Base-by-base conservation (phyloP, 225 moss, liverwort and hornwort genomes). In the Takakia lepidozioides region DNA sequence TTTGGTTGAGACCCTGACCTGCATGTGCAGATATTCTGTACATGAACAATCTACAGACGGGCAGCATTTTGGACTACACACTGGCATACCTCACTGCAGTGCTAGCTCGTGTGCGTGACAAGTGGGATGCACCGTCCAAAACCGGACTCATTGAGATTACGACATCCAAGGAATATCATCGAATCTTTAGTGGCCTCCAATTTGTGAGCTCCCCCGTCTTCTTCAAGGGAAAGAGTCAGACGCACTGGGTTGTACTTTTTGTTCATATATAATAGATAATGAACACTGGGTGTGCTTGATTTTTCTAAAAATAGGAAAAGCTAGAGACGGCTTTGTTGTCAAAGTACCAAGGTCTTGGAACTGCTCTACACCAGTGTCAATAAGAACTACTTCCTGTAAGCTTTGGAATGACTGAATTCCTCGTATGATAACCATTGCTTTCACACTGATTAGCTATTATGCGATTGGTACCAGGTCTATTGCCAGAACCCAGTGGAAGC, bases 71-170 rank as follows among this genome's bases (percentile, higher is more conserved):
- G 49, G 98, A 98, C 60, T 98, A 91, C 57, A 98, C 98, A 11
- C 62, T 98, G 50, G 98, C 98, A 36, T 98, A 98, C 67, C 83
- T 98, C 40, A 87, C 87, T 60, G 98, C 98, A 20, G 82, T 98
- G 43, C 71, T 98, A 56, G 98, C 91, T 66, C 67, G 81, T 43
- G 83, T 87, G 45, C 78, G 91, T 32, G 91, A 83, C 19, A 98
- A 87, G 57, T 98, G 91, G 91, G 85, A 87, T 60, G 71, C 77
- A 19, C 83, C 83, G 29, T 85, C 98, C 52, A 98, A 98, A 56
- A 81, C 91, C 8, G 98, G 98, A 18, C 81, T 98, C 21, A 98
- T 98, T 61, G 98, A 98, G 60, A 98, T 98, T 28, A 98, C 91
- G 22, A 87, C 91, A 5, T 91, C 98, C n/a, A 91, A 69, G 58